Base-by-base conservation (phyloP, 2,329 filamentous ascomycete genomes). In the Diaporthe batatas region DNA sequence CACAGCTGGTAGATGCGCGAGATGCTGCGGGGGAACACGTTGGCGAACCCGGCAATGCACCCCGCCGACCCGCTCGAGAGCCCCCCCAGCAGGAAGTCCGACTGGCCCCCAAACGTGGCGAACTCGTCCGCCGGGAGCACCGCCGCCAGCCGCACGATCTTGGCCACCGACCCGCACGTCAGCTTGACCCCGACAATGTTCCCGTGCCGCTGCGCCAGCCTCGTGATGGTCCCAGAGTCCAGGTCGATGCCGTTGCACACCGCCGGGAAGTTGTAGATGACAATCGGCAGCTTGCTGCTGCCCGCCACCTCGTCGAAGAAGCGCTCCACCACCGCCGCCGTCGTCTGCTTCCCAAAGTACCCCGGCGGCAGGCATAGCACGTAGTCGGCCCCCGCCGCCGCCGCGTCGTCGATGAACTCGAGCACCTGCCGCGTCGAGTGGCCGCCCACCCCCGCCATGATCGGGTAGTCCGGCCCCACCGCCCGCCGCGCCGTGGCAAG, bases 81-180 rank as follows among this genome's bases (percentile, higher is more conserved):
- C 0, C 88, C 89, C 2, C 89, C 89, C 64, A 92, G 83, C 32
- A 94, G 81, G 79, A 93, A 94, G 78, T 95, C 93, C 2, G 89
- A 90, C 82, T 94, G 92, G 0, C 93, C 93, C 0, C 91, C 92
- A 77, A 90, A 94, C 0, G 90, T 88, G 1, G 91, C 88, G 78
- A 95, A 95, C 14, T 86, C 80, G 2, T 88, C 84, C 0, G 86
- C 80, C 0, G 86, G 80, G 73, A 92, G 82, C 74, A 84, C 79
- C 21, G 84, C 84, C 8, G 81, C 79, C 5, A 94, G 86, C 11
- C 92, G 86, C 5, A 90, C 89, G 64, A 94, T 87, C 82, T 74
- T 74, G 73, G 91, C 92, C 42, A 93, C 92, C 76, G 90, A 91
- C n/a, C 91, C 91, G 80, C 91, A 92, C 16, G 91, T 92, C 74